Conservation (phyloP, 129 eudicot species). For the Calendula officinalis region DNA sequence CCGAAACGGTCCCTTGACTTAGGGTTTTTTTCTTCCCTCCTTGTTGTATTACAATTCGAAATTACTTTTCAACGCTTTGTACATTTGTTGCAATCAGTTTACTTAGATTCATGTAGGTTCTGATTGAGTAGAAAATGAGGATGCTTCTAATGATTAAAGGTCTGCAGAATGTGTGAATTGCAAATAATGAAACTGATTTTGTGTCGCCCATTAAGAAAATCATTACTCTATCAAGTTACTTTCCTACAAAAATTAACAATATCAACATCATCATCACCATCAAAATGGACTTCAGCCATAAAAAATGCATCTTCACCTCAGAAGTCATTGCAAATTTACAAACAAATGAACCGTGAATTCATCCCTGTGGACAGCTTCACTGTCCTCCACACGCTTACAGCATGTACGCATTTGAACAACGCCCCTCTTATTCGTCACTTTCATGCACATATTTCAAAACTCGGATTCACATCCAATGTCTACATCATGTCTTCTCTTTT, state of each 20-base stretch:
- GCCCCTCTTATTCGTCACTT: constrained; percentile 43
- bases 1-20: no score
- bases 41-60: no score
- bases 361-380: constrained; percentile 43
- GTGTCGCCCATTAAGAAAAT: constrained; percentile 9
- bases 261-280: constrained; percentile 15
- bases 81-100: no score
- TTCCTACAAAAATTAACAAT: constrained; percentile 5
- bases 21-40: no score
- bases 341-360: constrained; percentile 43
- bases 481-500: constrained; percentile 55
- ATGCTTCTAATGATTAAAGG: not conserved
- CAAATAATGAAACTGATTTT: constrained; percentile 19
- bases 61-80: no score
- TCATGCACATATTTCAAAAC: constrained; percentile 54
- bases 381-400: constrained; percentile 49
- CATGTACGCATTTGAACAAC: constrained; percentile 39
- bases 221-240: not conserved
- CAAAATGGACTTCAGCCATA: constrained; percentile 47
- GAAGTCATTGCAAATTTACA: constrained; percentile 45
- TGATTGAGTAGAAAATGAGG: no score
- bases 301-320: constrained; percentile 47
- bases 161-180: not conserved
- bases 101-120: no score
- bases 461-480: constrained; percentile 46